These are phyloP conservation scores for Aspergillus neoniger DNA, from an alignment of 2,329 filamentous ascomycete genomes.

Conservation along the genomic window DNA sequence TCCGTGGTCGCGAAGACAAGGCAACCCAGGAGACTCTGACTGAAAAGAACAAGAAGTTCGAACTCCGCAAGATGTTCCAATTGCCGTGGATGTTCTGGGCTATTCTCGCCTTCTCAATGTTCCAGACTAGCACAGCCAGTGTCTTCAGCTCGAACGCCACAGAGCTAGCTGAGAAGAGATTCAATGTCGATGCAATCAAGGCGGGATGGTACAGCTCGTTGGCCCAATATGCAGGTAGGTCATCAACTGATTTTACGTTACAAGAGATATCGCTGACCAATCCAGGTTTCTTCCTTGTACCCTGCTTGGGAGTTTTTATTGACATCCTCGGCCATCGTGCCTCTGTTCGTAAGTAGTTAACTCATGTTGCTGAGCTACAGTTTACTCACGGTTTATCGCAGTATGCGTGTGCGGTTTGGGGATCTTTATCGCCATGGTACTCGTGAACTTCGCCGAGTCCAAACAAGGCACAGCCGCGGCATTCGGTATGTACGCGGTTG, in stretches of 20 bases:
- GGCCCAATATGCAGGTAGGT: conserved; percentile 54
- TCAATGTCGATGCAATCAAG: conserved; percentile 55
- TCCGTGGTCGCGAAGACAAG: conserved; percentile 51
- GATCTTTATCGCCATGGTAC: conserved; percentile 56
- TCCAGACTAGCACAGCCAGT: conserved; percentile 58
- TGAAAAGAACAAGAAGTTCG: conserved; percentile 61
- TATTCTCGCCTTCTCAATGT: conserved; percentile 57
- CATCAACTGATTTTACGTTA: not conserved
- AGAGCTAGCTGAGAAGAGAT: conserved; percentile 62
- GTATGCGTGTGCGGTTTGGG: conserved; percentile 50
- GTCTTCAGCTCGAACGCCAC: conserved; percentile 62
- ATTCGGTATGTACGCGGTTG: conserved; percentile 62
- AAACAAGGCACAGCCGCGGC: conserved; percentile 57
- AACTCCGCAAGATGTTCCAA: conserved; percentile 57
- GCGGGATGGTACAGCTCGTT: conserved; percentile 64
- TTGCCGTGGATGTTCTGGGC: conserved; percentile 64
- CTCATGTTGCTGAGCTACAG: not conserved
- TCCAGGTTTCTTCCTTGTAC: conserved; percentile 58
- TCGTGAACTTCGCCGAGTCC: conserved; percentile 56
- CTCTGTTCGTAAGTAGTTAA: conserved; percentile 40
- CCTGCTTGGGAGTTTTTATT: conserved; percentile 57
- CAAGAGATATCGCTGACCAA: not conserved
- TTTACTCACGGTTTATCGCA: conserved; percentile 29
- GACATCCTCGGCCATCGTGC: conserved; percentile 59
- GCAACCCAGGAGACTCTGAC: conserved; percentile 62